Evolutionary conservation across 768 basidiomycete species (phyloP), one percentile per base, ranked within the genome.

Genomic region (Termitomyces sp.): DNA sequence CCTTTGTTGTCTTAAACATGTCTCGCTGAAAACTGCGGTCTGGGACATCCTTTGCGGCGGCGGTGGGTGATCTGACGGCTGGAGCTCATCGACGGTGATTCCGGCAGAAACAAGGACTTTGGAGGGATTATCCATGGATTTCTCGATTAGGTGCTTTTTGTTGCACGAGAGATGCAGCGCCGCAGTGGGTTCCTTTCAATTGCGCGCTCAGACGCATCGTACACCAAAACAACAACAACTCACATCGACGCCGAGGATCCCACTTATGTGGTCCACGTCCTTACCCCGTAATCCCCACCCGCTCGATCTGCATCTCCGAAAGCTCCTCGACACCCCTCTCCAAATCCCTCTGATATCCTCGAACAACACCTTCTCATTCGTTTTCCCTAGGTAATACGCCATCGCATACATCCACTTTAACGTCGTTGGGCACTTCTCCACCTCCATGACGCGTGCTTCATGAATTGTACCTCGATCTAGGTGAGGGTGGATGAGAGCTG

Each of bases 361-460:
- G 64, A 94, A 98, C 44, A 98, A 73, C 66, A 94, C 91, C 73
- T 98, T 98, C 78, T 89, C 78, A 66, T 98, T 98, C 50, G 90
- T 85, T 66, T 81, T 87, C 38, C 84, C 87, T 27, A 99, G 82
- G 67, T 98, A 98, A 75, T 94, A 99, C 27, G 95, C 96, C 96
- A 99, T 98, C 3, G 94, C 90, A 64, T 99, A 99, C 12, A 95
- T 98, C 96, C 97, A 99, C 73, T 98, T 98, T 54, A 99, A 83
- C 36, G 96, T 98, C 77, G 85, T 91, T 23, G 97, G 85, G 73
- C 97, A 91, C 68, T 87, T 87, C 63, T 88, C 83, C 36, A 91
- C 83, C 68, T 89, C 88, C 65, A 98, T 96, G 5, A 98, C 1
- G 97, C 97, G 71, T 95, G 95, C 78, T 94, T 94, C 82, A 97